Evolutionary conservation across 768 basidiomycete species (phyloP), one percentile per base, ranked within the genome.

Genomic region (Daedalea quercina): DNA sequence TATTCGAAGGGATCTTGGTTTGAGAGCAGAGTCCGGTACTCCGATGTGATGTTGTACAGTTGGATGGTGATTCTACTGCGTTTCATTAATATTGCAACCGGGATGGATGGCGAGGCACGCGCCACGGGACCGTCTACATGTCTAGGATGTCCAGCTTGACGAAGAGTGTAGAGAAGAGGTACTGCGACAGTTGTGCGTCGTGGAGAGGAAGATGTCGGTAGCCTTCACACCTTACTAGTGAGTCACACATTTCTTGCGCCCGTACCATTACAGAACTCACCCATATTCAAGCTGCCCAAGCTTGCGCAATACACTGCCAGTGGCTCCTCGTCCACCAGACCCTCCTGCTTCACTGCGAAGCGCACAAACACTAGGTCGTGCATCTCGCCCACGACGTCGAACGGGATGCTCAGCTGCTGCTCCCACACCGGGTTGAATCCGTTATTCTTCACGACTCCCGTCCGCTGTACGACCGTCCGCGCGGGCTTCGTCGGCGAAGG

Each of bases 351-450:
- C 17, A 97, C 81, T 24, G 80, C 77, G 56, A 97, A 84, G 51
- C 82, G 75, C 25, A 96, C 79, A 66, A 97, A 97, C 28, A 91
- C 79, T 24, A 97, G 74, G 26, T 94, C 90, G 54, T 71, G 72
- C 87, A 94, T 90, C 54, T 76, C 78, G 0, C 85, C 81, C 25
- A 86, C 76, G 59, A 85, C 84, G 47, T 82, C 80, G 61, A 94
- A 94, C n/a, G 84, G 83, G 20, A 94, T 67, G 19, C 69, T 67
- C 23, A 94, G 68, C 35, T 66, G 65, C 60, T 93, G 82, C 56
- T 90, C 77, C 90, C 94, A 97, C 1, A 81, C 70, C 0, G 95
- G 95, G 67, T 96, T 96, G 73, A 95, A 94, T 0, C 94, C 91
- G 63, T 94, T 94, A 65, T 90, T 86, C 69, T 80, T 82, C 51